A percentile compares a stretch with the other conserved stretches of the same genome.
These are phyloP conservation scores for Waitea zeae DNA, from an alignment of 1,284 basidiomycete genomes.

Conservation along the genomic window DNA sequence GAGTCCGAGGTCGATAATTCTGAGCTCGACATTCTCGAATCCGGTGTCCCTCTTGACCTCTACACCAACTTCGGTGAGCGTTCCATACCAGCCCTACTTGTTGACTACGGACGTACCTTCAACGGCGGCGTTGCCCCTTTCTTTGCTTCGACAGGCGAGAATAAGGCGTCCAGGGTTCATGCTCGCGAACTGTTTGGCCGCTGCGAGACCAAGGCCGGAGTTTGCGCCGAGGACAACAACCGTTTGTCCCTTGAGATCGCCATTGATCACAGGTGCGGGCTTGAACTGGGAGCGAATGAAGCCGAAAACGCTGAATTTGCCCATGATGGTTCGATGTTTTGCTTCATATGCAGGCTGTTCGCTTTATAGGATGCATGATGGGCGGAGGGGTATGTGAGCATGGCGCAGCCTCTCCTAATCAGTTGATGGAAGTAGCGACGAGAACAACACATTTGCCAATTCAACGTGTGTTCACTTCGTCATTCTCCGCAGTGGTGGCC, in stretches of 20 bases:
- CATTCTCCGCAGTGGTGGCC: too few relatives aligned
- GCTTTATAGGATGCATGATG: too few relatives aligned
- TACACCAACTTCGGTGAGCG: too few relatives aligned
- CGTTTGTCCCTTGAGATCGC: slow-evolving; percentile 10
- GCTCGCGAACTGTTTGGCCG: slow-evolving; percentile 15
- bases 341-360: too few relatives aligned
- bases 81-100: too few relatives aligned
- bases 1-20: slow-evolving; percentile 13
- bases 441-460: too few relatives aligned
- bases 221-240: slow-evolving; percentile 18
- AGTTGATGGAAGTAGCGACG: too few relatives aligned
- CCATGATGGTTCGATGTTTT: slow-evolving; percentile 1
- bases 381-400: too few relatives aligned
- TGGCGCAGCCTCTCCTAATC: too few relatives aligned
- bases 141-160: slow-evolving; percentile 12
- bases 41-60: slow-evolving; percentile 13
- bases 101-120: too few relatives aligned
- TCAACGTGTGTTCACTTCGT: too few relatives aligned
- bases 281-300: slow-evolving; percentile 7
- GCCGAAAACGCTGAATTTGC: background rate
- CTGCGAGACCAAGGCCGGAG: slow-evolving; percentile 16
- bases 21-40: slow-evolving; percentile 11
- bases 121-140: slow-evolving; percentile 10
- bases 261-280: background rate
- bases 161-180: slow-evolving; percentile 15